Conservation (phyloP, 768 basidiomycete species). For the Ramaria rubella region DNA sequence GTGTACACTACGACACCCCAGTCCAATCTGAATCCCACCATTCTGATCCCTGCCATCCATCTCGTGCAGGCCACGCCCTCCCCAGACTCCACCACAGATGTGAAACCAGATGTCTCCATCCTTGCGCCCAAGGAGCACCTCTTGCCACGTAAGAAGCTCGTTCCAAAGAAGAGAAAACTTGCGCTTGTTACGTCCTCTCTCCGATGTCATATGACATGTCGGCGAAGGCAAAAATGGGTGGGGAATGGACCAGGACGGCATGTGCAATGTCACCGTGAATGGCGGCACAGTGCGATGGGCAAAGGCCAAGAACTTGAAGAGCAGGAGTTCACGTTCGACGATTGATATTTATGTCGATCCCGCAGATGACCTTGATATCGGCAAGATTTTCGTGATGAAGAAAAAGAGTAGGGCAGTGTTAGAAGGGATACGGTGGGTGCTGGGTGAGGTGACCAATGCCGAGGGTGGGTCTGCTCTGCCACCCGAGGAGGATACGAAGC, state of each 20-base stretch:
- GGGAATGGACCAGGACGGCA: conserved; percentile 28
- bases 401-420: no score
- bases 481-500: no score
- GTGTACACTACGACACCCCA: not conserved
- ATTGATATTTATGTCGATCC: no score
- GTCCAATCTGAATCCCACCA: not conserved
- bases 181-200: conserved; percentile 39
- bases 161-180: conserved; percentile 70
- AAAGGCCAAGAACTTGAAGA: no score
- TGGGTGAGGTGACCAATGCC: no score
- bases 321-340: no score
- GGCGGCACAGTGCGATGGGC: not conserved
- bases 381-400: no score
- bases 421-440: no score
- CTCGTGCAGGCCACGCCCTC: conserved; percentile 65
- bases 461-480: no score
- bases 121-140: conserved; percentile 22
- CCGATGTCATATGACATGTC: conserved; percentile 52
- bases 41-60: conserved; percentile 62
- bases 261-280: conserved; percentile 28
- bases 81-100: conserved; percentile 32
- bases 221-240: no score
- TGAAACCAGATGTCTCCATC: conserved; percentile 20
- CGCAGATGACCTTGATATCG: no score
- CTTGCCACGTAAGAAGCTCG: conserved; percentile 43